Conservation (phyloP, 192 early-diverging fungal species). For the Backusella tarrabulga region DNA sequence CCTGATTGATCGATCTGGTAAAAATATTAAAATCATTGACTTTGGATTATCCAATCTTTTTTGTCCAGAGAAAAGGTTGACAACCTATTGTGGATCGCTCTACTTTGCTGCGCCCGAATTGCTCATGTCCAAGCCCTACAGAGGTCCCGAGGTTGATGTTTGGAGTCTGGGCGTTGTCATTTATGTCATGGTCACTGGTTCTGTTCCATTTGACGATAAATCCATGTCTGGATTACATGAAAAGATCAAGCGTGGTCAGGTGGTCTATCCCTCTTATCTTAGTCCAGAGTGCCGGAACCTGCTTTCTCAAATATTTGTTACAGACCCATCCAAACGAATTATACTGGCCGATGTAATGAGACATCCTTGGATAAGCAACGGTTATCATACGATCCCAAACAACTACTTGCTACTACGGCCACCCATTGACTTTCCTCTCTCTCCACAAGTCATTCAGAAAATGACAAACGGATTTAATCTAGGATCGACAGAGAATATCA, state of each 20-base stretch:
- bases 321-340: conserved; percentile 66
- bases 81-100: conserved; percentile 64
- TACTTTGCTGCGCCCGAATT: conserved; percentile 88
- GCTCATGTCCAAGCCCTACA: conserved; percentile 77
- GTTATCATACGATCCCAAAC: conserved; percentile 49
- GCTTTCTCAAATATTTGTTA: conserved; percentile 68
- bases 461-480: conserved; percentile 75
- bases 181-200: conserved; percentile 83
- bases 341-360: conserved; percentile 66
- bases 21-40: conserved; percentile 82
- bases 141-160: conserved; percentile 86
- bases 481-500: conserved; percentile 62
- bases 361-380: conserved; percentile 78
- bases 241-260: conserved; percentile 78
- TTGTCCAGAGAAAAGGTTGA: conserved; percentile 48
- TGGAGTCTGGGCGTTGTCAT: conserved; percentile 87
- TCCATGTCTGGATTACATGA: conserved; percentile 81
- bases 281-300: conserved; percentile 60
- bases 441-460: conserved; percentile 53
- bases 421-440: conserved; percentile 56
- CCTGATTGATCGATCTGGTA: conserved; percentile 60
- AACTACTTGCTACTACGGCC: conserved; percentile 60
- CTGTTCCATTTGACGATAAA: conserved; percentile 85
- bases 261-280: conserved; percentile 72
- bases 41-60: conserved; percentile 84